These are phyloP conservation scores for Lactifluus rugatus DNA, from an alignment of 768 basidiomycete species.

Conservation along the genomic window DNA sequence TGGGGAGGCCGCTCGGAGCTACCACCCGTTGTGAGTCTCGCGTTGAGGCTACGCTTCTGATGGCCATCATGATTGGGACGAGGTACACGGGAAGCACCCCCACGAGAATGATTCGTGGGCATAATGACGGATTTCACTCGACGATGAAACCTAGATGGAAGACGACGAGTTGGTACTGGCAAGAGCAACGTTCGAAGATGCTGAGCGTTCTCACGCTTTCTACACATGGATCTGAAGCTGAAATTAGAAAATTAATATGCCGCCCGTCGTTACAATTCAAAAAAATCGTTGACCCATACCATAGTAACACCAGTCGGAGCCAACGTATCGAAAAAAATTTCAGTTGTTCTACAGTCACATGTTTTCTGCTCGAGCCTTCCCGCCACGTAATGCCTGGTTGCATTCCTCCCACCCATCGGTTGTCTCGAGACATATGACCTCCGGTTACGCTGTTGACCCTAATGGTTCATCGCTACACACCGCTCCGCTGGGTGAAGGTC, in stretches of 20 bases:
- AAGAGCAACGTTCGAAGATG: no score
- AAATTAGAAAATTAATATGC: no score
- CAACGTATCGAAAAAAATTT: background rate
- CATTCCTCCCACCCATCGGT: background rate
- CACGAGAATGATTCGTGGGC: slow-evolving; percentile 5
- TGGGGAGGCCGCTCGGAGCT: background rate
- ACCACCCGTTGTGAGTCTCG: background rate
- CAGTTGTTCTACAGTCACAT: no score
- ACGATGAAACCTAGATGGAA: background rate
- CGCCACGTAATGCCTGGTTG: background rate
- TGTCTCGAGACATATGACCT: background rate
- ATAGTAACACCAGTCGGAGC: background rate
- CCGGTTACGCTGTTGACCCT: background rate
- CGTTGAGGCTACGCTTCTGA: background rate
- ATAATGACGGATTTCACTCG: background rate
- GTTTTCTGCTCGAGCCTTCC: no score
- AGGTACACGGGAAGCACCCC: background rate
- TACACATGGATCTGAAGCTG: no score
- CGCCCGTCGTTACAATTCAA: no score
- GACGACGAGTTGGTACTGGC: no score
- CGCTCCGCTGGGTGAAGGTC: slow-evolving; percentile 44
- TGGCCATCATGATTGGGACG: background rate
- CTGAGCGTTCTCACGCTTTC: background rate
- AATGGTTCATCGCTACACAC: slow-evolving; percentile 2
- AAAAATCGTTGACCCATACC: no score